Percentiles rank a stretch among this genome's conserved stretches.
phyloP scores from a whole-genome alignment of 2,329 filamentous ascomycete genomes.

The Stagonosporopsis tanaceti region DNA sequence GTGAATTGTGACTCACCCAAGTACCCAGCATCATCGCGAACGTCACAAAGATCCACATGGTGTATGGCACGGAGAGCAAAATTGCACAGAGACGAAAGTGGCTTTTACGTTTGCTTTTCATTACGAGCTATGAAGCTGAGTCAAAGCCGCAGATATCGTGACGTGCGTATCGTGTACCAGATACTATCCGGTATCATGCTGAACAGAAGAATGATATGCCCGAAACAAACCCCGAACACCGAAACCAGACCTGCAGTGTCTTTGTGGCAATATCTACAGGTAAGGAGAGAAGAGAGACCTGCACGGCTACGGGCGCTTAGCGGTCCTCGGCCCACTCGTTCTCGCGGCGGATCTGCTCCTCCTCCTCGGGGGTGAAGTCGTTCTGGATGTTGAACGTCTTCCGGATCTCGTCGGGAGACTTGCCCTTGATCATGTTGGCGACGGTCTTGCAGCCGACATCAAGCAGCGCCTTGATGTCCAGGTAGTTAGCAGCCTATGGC shows the following conservation, averaged over 20 bases:
- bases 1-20: background rate
- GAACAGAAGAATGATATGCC: constrained; percentile 14
- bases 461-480: constrained; percentile 97
- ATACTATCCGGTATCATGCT: constrained; percentile 12
- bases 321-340: constrained; percentile 61
- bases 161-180: constrained; percentile 12
- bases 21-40: background rate
- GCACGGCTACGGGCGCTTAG: constrained; percentile 22
- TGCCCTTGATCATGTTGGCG: constrained; percentile 99
- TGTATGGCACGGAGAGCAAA: too few relatives aligned
- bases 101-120: constrained; percentile 7
- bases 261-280: background rate
- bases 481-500: constrained; percentile 88
- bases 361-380: constrained; percentile 98
- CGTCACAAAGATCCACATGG: background rate
- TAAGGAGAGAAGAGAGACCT: background rate
- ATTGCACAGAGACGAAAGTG: background rate
- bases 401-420: constrained; percentile 97
- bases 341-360: constrained; percentile 81
- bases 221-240: constrained; percentile 20
- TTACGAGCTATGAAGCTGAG: constrained; percentile 7
- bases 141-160: constrained; percentile 11
- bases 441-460: constrained; percentile 99
- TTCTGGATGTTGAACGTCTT: constrained; percentile 99
- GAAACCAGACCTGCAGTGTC: constrained; percentile 7